A percentile compares a stretch with the other conserved stretches of the same genome.
phyloP scores from a whole-genome alignment of 192 early-diverging fungal genomes.

The Diversispora epigaea region DNA sequence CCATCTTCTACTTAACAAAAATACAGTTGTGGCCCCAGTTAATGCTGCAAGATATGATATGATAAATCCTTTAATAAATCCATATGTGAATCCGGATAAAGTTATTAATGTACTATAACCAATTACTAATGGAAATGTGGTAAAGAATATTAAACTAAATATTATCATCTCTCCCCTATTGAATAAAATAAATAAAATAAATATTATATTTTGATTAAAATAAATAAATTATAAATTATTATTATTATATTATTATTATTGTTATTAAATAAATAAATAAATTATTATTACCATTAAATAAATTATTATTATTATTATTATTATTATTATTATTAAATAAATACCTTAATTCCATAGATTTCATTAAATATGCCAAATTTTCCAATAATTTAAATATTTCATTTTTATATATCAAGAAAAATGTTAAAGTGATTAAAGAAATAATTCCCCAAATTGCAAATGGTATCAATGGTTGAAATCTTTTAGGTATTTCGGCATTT shows the following conservation, averaged over 20 bases:
- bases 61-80: constrained; percentile 57
- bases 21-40: constrained; percentile 53
- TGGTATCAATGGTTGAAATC: not conserved
- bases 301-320: too few species aligned
- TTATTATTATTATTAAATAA: too few species aligned
- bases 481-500: not conserved
- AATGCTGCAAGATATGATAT: constrained; percentile 62
- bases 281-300: too few species aligned
- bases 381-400: not conserved
- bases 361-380: not conserved
- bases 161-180: constrained; percentile 11
- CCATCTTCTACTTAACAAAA: constrained; percentile 50
- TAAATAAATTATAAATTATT: too few species aligned
- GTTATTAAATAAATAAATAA: too few species aligned
- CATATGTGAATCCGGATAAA: constrained; percentile 67
- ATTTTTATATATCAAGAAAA: not conserved
- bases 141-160: constrained; percentile 45
- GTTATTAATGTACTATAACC: constrained; percentile 67
- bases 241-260: too few species aligned
- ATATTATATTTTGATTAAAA: too few species aligned
- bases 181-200: too few species aligned
- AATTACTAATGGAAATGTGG: constrained; percentile 68
- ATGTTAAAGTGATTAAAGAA: not conserved
- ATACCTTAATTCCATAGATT: not conserved
- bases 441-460: constrained; percentile 7